Evolutionary conservation across 352 stramenopile species (phyloP).

Genomic region (Phytophthora colocasiae): DNA sequence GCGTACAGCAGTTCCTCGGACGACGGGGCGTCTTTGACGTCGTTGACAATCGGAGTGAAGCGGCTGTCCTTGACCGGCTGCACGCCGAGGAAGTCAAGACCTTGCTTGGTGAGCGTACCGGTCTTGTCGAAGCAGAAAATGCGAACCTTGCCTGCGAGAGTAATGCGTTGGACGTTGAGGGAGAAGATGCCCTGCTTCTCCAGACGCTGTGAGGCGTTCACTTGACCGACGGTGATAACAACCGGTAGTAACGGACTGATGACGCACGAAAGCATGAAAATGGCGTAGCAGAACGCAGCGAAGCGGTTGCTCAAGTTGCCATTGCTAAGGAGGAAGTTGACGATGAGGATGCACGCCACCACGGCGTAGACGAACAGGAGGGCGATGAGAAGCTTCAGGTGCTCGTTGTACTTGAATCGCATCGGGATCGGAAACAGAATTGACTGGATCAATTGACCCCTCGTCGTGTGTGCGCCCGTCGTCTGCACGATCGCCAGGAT

Average conservation of each 20-base stretch:
- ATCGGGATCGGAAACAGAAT: conserved; percentile 88
- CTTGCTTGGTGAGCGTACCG: conserved; percentile 92
- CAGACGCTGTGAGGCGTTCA: conserved; percentile 85
- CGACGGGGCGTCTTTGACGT: conserved; percentile 48
- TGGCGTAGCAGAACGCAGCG: conserved; percentile 70
- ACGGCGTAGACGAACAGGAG: conserved; percentile 80
- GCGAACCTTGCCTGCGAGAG: conserved; percentile 88
- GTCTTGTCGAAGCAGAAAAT: conserved; percentile 94
- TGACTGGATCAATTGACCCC: conserved; percentile 83
- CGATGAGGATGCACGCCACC: conserved; percentile 66
- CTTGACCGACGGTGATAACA: conserved; percentile 88
- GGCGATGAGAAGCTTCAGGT: conserved; percentile 84
- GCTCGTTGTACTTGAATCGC: conserved; percentile 93
- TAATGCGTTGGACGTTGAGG: conserved; percentile 84
- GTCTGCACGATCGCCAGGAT: conserved; percentile 81
- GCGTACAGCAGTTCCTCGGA: conserved; percentile 57
- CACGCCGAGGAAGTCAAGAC: conserved; percentile 77
- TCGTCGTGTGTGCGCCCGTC: conserved; percentile 85
- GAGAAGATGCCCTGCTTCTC: conserved; percentile 79
- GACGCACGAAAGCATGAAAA: conserved; percentile 75
- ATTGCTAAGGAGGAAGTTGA: conserved; percentile 79
- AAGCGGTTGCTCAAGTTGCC: conserved; percentile 25
- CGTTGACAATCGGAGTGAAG: conserved; percentile 54
- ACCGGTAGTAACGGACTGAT: conserved; percentile 88
- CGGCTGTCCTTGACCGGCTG: conserved; percentile 22